Conservation (phyloP, 768 basidiomycete species). For the Cantharellus cinnabarinus region DNA sequence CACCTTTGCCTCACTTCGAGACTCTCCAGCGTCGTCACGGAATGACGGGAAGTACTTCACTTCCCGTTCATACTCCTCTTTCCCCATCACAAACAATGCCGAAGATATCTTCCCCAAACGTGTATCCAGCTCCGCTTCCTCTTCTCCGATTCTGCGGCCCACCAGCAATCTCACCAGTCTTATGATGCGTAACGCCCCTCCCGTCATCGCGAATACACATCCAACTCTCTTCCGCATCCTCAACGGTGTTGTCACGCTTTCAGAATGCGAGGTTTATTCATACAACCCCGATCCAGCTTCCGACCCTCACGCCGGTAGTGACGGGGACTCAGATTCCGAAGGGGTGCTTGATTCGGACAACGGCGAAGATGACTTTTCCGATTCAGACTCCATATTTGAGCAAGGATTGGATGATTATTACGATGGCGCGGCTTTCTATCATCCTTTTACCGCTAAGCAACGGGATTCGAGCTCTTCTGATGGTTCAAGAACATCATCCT, state of each 20-base stretch:
- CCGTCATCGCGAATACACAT: conserved; percentile 44
- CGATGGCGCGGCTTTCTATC: conserved; percentile 34
- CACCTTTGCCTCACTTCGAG: conserved; percentile 46
- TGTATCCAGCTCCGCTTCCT: conserved; percentile 8
- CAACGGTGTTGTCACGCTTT: conserved; percentile 73
- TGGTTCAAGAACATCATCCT: neutral
- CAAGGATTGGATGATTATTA: conserved; percentile 13
- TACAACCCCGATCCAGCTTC: conserved; percentile 84
- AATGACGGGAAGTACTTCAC: conserved; percentile 30
- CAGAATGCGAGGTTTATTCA: conserved; percentile 88
- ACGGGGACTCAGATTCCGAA: conserved; percentile 16
- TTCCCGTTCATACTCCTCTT: conserved; percentile 70
- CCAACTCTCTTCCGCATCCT: conserved; percentile 74
- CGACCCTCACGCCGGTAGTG: conserved; percentile 59
- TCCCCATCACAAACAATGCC: conserved; percentile 38
- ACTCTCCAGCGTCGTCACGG: conserved; percentile 23
- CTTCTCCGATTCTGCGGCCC: neutral
- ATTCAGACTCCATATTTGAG: neutral
- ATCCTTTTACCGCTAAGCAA: conserved; percentile 2
- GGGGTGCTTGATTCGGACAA: conserved; percentile 16
- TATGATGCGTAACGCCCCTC: neutral
- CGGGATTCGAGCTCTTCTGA: neutral
- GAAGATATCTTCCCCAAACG: conserved; percentile 20
- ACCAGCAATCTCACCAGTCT: no score
- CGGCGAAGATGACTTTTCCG: conserved; percentile 36